These are phyloP conservation scores for Fusarium tupiense DNA, from an alignment of 2,329 filamentous ascomycete species.

Conservation along the genomic window DNA sequence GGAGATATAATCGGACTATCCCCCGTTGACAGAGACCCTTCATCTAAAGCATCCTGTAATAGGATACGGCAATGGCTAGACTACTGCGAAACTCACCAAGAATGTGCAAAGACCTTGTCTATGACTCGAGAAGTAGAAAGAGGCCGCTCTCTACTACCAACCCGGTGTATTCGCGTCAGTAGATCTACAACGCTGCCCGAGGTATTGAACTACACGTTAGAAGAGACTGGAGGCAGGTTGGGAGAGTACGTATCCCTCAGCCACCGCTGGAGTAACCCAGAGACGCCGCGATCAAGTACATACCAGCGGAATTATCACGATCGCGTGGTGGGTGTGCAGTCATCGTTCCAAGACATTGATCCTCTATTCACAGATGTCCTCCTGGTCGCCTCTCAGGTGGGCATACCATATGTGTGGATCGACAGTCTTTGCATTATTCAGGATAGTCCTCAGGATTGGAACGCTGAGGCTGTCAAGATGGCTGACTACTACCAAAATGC, in stretches of 20 bases:
- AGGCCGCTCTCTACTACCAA: fast-evolving
- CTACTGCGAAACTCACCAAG: not conserved
- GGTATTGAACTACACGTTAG: fast-evolving
- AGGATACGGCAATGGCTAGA: not conserved
- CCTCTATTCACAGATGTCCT: not conserved
- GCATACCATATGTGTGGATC: not conserved
- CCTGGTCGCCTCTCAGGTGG: not conserved
- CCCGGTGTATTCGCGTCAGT: fast-evolving
- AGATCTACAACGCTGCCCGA: fast-evolving
- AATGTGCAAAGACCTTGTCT: not conserved
- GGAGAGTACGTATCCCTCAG: not conserved
- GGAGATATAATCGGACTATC: fast-evolving
- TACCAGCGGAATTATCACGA: not conserved
- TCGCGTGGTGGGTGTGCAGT: not conserved
- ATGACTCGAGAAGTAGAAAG: not conserved
- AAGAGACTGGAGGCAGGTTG: not conserved
- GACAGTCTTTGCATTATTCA: not conserved
- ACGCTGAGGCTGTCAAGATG: not conserved
- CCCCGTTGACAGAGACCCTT: not conserved
- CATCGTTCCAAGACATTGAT: not conserved
- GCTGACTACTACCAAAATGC: not conserved
- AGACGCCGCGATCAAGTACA: not conserved
- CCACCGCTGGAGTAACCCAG: not conserved
- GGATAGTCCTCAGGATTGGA: not conserved
- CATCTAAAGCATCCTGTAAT: fast-evolving